These are phyloP conservation scores for Ascomycota sp. DNA, from an alignment of 2,329 filamentous ascomycete genomes.

Conservation along the genomic window DNA sequence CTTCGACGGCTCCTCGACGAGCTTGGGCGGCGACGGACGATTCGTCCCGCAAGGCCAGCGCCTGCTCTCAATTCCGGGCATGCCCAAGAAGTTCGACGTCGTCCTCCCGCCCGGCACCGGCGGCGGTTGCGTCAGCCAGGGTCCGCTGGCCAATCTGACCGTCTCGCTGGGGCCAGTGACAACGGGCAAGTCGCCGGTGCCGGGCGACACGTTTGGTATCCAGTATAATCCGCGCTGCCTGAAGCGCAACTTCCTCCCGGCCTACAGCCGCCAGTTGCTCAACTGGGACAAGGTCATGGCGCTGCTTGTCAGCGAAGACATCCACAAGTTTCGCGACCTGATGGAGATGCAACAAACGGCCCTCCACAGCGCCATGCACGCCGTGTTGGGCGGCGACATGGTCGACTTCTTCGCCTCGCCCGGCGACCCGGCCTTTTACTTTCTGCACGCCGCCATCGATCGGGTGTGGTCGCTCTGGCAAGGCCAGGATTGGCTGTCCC, in stretches of 20 bases:
- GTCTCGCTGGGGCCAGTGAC: conserved; percentile 1
- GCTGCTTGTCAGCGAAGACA: neutral
- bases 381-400: conserved; percentile 1
- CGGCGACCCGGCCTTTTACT: conserved; percentile 1
- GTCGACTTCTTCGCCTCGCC: conserved; percentile 2
- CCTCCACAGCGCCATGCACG: neutral
- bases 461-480: conserved; percentile 3
- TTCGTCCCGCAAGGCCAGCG: neutral
- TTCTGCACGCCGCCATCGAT: conserved; percentile 1
- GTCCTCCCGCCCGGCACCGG: conserved; percentile 1
- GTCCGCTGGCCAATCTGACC: conserved; percentile 1
- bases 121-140: conserved; percentile 1
- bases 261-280: neutral
- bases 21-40: conserved; percentile 1
- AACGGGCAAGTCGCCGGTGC: neutral
- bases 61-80: neutral
- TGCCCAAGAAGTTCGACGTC: neutral
- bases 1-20: conserved; percentile 1
- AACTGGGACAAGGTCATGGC: neutral
- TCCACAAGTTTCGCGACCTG: conserved; percentile 1
- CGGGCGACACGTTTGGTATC: neutral
- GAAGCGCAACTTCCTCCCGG: conserved; percentile 1
- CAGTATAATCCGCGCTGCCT: conserved; percentile 2
- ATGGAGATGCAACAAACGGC: neutral
- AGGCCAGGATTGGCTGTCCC: neutral